Percentiles rank a stretch among this genome's conserved stretches.
These are phyloP conservation scores for Sphaerosporella brunnea DNA, from an alignment of 495 filamentous ascomycete species.

Conservation along the genomic window DNA sequence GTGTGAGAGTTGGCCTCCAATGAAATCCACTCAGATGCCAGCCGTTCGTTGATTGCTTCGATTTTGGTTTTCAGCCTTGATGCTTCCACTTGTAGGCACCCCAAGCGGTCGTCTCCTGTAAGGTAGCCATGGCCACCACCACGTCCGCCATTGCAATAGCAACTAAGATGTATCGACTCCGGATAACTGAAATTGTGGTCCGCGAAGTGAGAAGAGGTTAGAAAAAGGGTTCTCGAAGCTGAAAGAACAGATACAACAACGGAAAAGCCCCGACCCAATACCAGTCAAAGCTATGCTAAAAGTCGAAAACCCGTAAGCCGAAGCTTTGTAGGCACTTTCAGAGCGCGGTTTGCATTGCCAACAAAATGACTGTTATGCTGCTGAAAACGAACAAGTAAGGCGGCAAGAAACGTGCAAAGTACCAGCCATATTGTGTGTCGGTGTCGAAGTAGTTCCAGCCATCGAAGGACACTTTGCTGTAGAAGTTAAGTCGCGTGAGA, in stretches of 20 bases:
- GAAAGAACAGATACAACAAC: slow-evolving; percentile 3
- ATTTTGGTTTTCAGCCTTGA: no score
- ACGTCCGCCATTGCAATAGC: no score
- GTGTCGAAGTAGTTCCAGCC: slow-evolving; percentile 15
- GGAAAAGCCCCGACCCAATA: slow-evolving; percentile 8
- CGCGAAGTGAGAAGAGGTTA: no score
- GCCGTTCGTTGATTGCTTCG: no score
- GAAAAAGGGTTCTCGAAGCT: slow-evolving; percentile 5
- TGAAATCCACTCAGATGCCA: no score
- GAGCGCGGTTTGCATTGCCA: slow-evolving; percentile 25
- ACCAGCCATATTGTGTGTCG: slow-evolving; percentile 19
- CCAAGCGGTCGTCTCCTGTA: no score
- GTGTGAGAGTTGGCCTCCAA: no score
- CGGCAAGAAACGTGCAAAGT: slow-evolving; percentile 23
- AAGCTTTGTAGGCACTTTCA: not conserved
- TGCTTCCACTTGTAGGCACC: no score
- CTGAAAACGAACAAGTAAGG: slow-evolving; percentile 27
- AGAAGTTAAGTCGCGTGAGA: slow-evolving; percentile 31
- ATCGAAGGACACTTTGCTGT: slow-evolving; percentile 9
- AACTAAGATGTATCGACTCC: no score
- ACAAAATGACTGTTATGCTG: slow-evolving; percentile 22
- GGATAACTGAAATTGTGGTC: no score
- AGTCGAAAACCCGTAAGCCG: slow-evolving; percentile 1
- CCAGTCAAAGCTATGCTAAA: slow-evolving; percentile 7
- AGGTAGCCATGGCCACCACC: no score